A percentile compares a stretch with the other conserved stretches of the same genome.
Evolutionary conservation across 2,329 filamentous ascomycete species (phyloP).

Genomic region (Byssochlamys sp.): DNA sequence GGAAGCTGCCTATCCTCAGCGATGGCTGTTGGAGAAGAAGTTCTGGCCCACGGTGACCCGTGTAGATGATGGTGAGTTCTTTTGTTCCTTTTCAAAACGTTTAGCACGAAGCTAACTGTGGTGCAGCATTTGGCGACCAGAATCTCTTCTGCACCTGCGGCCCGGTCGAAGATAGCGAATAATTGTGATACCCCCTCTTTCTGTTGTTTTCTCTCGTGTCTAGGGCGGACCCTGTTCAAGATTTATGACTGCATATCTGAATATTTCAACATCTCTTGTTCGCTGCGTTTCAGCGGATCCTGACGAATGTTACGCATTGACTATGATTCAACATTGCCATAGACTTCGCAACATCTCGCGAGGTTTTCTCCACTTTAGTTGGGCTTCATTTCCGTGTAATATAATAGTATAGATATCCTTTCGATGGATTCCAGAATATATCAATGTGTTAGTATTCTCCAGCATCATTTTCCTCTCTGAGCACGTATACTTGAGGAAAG

Average conservation of each 20-base stretch:
- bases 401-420: neutral
- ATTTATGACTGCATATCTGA: neutral
- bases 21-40: constrained; percentile 84
- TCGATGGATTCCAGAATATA: neutral
- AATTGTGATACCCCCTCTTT: constrained; percentile 27
- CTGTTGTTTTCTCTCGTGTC: neutral
- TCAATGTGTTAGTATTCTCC: neutral
- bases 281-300: constrained; percentile 3
- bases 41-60: constrained; percentile 87
- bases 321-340: neutral
- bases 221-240: neutral
- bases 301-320: neutral
- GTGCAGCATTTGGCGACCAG: constrained; percentile 70
- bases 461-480: neutral
- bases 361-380: neutral
- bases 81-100: neutral
- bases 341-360: neutral
- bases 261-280: neutral
- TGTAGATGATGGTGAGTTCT: constrained; percentile 74
- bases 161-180: constrained; percentile 56
- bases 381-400: neutral
- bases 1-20: constrained; percentile 75
- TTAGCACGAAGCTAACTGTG: constrained; percentile 14
- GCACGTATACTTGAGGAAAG: too few relatives aligned
- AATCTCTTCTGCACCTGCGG: constrained; percentile 94